Evolutionary conservation across 495 filamentous ascomycete genomes (phyloP), one percentile per base, ranked within the genome.

Genomic region (Penicillium paradoxum): DNA sequence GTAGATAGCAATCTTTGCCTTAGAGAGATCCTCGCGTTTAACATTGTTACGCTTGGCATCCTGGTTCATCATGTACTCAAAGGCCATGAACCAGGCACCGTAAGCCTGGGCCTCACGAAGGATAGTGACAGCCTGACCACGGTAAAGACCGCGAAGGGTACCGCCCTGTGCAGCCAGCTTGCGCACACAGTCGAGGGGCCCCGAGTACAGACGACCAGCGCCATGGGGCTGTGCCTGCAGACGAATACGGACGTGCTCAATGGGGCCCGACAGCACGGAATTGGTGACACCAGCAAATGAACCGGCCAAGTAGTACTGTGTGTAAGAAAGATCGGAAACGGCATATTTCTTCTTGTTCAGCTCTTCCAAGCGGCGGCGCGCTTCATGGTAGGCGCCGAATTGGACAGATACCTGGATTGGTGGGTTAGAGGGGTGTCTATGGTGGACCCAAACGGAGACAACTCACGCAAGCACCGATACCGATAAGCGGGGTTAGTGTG

Each of bases 231-330:
- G 93, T 13, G 95, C 95, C 70, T 98, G 93, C 58, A 98, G 75
- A n/a, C 93, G 83, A 72, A 98, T 98, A 69, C 93, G 86, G 58
- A 98, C 85, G 72, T 98, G 95, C 73, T 98, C 93, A 69, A 98
- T 97, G 8, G 93, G 93, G 0, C 84, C 83, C 0, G 91, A 96
- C 61, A 97, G 82, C 10, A 91, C 76, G 11, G 81, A 86, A 75
- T 98, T 98, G 62, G 92, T 85, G 47, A 98, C 70, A 58, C 93
- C 93, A 19, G 93, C 93, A 66, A 95, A 91, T 44, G 92, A 90
- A 54, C 93, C 93, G 14, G 92, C 83, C 34, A 84, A 74, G 74
- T 89, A 97, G 80, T 95, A 97, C 71, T 97, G 89, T 6, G 70
- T 67, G 68, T 95, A 96, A 6, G 78, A 81, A 27, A 93, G 82